Percentiles rank a stretch among this genome's conserved stretches.
Conservation (phyloP, 495 filamentous ascomycete genomes). For the Pyrenopolyporus hunteri region DNA sequence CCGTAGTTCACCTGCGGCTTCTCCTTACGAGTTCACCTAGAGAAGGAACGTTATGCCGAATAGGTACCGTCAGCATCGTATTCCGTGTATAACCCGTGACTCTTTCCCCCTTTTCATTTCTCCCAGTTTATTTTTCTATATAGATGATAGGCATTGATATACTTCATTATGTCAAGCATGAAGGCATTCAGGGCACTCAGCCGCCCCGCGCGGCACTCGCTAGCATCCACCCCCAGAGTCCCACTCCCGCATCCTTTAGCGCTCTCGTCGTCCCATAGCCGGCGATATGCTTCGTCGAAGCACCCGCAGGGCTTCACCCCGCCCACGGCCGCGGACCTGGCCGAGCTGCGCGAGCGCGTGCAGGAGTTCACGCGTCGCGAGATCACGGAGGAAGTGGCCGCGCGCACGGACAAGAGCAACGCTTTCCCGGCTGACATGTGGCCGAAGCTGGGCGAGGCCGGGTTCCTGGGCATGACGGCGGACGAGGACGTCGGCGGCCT, state of each 20-base stretch:
- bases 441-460: constrained; percentile 89
- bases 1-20: constrained; percentile 37
- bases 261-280: constrained; percentile 42
- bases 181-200: constrained; percentile 41
- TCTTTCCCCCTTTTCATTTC: not conserved
- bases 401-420: constrained; percentile 81
- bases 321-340: constrained; percentile 75
- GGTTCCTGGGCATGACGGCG: constrained; percentile 90
- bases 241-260: constrained; percentile 13
- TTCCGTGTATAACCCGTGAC: constrained; percentile 1
- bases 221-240: constrained; percentile 17
- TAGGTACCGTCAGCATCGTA: too few relatives aligned
- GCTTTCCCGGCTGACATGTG: constrained; percentile 91
- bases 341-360: constrained; percentile 86
- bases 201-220: constrained; percentile 37
- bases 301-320: constrained; percentile 84
- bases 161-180: constrained; percentile 37
- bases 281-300: constrained; percentile 67
- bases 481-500: constrained; percentile 93
- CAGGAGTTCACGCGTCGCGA: constrained; percentile 89
- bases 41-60: too few relatives aligned
- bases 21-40: constrained; percentile 49
- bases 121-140: not conserved
- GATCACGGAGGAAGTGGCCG: constrained; percentile 83
- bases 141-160: too few relatives aligned